phyloP scores from a whole-genome alignment of 2,329 filamentous ascomycete genomes.

The Colletotrichum sp. region DNA sequence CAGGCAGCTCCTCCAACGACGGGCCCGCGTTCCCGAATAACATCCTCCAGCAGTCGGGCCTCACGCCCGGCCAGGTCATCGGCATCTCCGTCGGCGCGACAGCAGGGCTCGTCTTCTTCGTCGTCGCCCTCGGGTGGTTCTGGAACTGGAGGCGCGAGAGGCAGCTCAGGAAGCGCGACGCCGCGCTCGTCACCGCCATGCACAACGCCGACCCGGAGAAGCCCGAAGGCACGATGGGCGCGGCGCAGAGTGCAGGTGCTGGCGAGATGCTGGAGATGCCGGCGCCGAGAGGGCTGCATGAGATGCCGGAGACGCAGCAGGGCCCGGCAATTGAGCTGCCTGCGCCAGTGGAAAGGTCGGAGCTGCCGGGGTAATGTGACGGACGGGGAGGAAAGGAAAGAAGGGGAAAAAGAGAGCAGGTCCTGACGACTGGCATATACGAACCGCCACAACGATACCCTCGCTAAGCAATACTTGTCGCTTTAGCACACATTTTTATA shows the following conservation, averaged over 20 bases:
- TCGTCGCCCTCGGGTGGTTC: slow-evolving; percentile 16
- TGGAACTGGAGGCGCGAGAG: slow-evolving; percentile 13
- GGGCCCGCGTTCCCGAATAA: slow-evolving; percentile 10
- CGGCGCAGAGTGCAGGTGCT: not conserved
- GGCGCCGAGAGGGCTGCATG: slow-evolving; percentile 8
- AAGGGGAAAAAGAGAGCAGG: not conserved
- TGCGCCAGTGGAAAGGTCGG: slow-evolving; percentile 11
- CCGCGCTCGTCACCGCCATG: slow-evolving; percentile 1
- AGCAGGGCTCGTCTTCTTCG: slow-evolving; percentile 11
- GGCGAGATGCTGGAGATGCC: slow-evolving; percentile 5
- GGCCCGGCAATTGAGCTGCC: slow-evolving; percentile 6
- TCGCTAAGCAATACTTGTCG: slow-evolving; percentile 5
- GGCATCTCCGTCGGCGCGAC: slow-evolving; percentile 17
- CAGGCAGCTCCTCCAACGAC: not conserved
- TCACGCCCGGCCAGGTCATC: slow-evolving; percentile 14
- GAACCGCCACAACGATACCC: slow-evolving; percentile 17
- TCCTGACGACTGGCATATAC: not conserved
- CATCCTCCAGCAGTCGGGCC: slow-evolving; percentile 17
- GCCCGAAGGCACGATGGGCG: not conserved
- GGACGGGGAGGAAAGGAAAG: not conserved
- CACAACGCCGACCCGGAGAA: slow-evolving; percentile 11
- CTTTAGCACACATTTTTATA: not conserved
- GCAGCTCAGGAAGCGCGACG: not conserved
- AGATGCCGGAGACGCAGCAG: slow-evolving; percentile 17
- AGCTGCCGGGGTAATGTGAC: not conserved